phyloP scores from a whole-genome alignment of 2,329 filamentous ascomycete species.

The Dryadomyces sulphureus region DNA sequence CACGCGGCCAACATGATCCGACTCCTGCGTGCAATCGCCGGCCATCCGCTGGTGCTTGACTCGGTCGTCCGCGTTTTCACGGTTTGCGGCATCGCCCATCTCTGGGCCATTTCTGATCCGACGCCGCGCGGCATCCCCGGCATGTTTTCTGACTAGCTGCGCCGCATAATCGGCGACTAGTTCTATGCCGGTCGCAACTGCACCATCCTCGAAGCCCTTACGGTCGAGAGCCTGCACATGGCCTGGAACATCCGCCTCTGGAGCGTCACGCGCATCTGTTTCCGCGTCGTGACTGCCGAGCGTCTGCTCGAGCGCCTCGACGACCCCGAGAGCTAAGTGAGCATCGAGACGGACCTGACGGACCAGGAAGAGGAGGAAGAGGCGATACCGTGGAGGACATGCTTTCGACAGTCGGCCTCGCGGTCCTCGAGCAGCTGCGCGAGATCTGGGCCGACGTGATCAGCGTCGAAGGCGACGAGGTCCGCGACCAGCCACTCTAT shows the following conservation, averaged over 20 bases:
- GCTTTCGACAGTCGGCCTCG: no score
- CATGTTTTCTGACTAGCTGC: slow-evolving; percentile 11
- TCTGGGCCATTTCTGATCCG: slow-evolving; percentile 36
- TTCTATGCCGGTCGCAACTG: slow-evolving; percentile 38
- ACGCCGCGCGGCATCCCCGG: neutral
- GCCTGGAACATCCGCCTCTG: slow-evolving; percentile 30
- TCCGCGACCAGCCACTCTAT: no score
- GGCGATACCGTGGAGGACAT: no score
- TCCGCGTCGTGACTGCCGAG: slow-evolving; percentile 48
- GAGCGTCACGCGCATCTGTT: slow-evolving; percentile 31
- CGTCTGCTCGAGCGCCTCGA: slow-evolving; percentile 33
- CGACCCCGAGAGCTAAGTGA: no score
- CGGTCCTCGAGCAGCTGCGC: no score
- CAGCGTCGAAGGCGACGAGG: no score
- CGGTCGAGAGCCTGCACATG: slow-evolving; percentile 45
- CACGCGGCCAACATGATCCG: slow-evolving; percentile 50
- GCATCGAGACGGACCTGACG: no score
- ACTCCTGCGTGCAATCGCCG: slow-evolving; percentile 39
- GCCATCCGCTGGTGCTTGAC: slow-evolving; percentile 36
- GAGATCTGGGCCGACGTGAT: no score
- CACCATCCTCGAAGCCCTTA: slow-evolving; percentile 46
- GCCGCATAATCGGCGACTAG: slow-evolving; percentile 41
- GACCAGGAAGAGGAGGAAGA: no score
- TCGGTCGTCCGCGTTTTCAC: slow-evolving; percentile 55
- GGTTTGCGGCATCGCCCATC: slow-evolving; percentile 44